These are phyloP conservation scores for Brassica carinata DNA, from an alignment of 345 rosid species.

Conservation along the genomic window DNA sequence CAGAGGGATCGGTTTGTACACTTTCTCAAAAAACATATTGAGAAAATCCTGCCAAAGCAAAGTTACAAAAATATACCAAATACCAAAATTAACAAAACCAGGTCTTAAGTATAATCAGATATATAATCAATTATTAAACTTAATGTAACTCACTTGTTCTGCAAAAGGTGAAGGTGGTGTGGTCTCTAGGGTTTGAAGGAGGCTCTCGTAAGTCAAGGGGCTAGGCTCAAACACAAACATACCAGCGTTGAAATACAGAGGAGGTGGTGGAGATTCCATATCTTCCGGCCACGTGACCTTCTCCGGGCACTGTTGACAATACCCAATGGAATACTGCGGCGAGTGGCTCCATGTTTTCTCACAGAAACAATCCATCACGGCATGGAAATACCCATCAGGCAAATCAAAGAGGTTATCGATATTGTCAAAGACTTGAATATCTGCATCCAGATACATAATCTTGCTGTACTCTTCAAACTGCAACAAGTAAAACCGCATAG, in stretches of 20 bases:
- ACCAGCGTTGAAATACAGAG: constrained; percentile 74
- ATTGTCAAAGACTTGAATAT: constrained; percentile 76
- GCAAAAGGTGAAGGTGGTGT: constrained; percentile 76
- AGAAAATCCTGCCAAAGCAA: constrained; percentile 59
- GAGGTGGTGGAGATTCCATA: constrained; percentile 56
- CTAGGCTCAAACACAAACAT: constrained; percentile 76
- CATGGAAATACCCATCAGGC: constrained; percentile 64
- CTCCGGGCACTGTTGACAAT: constrained; percentile 78
- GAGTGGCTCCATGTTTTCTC: constrained; percentile 78
- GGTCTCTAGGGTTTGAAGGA: constrained; percentile 57
- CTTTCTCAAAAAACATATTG: constrained; percentile 55
- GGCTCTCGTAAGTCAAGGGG: constrained; percentile 44
- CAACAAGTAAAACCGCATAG: neutral
- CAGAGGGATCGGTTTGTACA: constrained; percentile 66
- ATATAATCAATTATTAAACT: neutral
- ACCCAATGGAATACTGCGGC: constrained; percentile 60
- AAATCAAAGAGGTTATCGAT: constrained; percentile 69
- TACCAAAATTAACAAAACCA: constrained; percentile 8
- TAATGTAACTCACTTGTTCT: constrained; percentile 57
- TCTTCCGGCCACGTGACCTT: constrained; percentile 57
- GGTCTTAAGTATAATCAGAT: neutral
- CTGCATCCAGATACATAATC: constrained; percentile 85
- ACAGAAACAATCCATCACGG: constrained; percentile 81
- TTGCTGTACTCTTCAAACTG: constrained; percentile 73
- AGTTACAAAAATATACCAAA: constrained; percentile 1